Base-by-base conservation (phyloP, 2,329 filamentous ascomycete genomes). In the Alternaria gaisen region DNA sequence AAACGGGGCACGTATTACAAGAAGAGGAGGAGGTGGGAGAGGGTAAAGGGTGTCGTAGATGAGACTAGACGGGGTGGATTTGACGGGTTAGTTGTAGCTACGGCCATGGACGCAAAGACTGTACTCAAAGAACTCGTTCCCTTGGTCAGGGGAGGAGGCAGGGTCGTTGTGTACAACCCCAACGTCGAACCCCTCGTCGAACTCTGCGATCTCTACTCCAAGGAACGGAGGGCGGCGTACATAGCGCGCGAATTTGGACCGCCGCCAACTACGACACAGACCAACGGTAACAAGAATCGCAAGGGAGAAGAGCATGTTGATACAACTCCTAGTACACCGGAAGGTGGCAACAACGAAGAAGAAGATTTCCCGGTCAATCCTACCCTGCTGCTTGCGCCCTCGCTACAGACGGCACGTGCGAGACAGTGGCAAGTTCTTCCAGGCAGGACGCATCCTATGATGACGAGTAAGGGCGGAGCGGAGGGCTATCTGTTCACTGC, bases 401-500 rank as follows among this genome's bases (percentile, higher is more conserved):
- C 86, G 12, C 83, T 99, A 54, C 94, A 98, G 80, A 95, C 90
- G 3, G 91, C 90, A 48, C 85, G 92, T 14, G 89, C 91, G 5
- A 85, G 91, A 63, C 84, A 87, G 54, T 98, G 93, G 92, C 95
- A 99, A 82, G 94, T 97, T 2, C 79, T 99, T 47, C 95, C 95
- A 0, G 92, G 93, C 0, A 84, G 95, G 55, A 98, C 95, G 53
- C 95, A 99, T 81, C 95, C 95, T 7, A 80, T 96, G 56, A 99
- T 99, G 95, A 97, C 92, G 61, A 89, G 89, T 38, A 86, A 87
- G 41, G 95, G 95, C 20, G 94, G 94, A 0, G 88, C 93, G 0
- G 94, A 98, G 74, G 95, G 95, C 0, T 99, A 92, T 77, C 77
- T 99, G 4, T 93, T 98, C 68, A 94, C 93, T 28, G 94, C 86